Percentiles rank a stretch among this genome's conserved stretches.
These are phyloP conservation scores for Rhytidhysteron rufulum DNA, from an alignment of 2,329 filamentous ascomycete genomes.

Conservation along the genomic window DNA sequence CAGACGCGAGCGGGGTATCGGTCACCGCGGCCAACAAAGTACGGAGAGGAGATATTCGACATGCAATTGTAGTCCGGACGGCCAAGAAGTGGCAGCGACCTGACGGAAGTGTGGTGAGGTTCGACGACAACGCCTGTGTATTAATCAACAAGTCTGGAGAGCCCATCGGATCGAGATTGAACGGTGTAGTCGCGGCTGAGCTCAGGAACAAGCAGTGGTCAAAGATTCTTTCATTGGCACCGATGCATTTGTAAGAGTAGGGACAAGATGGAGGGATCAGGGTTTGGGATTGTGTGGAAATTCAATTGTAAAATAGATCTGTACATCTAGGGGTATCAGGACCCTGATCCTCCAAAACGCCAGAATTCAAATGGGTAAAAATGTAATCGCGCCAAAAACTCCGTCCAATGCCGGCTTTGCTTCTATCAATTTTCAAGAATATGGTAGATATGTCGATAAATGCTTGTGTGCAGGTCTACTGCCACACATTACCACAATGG, in stretches of 20 bases:
- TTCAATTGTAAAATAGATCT: conserved; percentile 16
- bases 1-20: conserved; percentile 68
- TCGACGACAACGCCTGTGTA: conserved; percentile 98
- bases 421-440: not conserved
- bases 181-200: conserved; percentile 83
- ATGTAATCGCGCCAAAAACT: conserved; percentile 21
- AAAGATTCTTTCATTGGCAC: conserved; percentile 94
- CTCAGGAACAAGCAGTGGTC: conserved; percentile 93
- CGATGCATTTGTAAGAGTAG: conserved; percentile 62
- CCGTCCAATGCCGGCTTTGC: conserved; percentile 23
- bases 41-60: conserved; percentile 90
- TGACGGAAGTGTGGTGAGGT: conserved; percentile 86
- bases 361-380: conserved; percentile 13
- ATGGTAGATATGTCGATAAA: not conserved
- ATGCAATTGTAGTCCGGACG: conserved; percentile 92
- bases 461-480: conserved; percentile 14
- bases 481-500: conserved; percentile 84
- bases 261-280: not conserved
- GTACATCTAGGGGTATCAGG: conserved; percentile 34
- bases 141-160: conserved; percentile 96
- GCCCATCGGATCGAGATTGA: conserved; percentile 75
- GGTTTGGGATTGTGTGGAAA: not conserved
- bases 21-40: conserved; percentile 83
- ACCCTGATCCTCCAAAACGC: conserved; percentile 25
- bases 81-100: conserved; percentile 79